Evolutionary conservation across 2,329 filamentous ascomycete genomes (phyloP).

Genomic region (Monascus ruber): DNA sequence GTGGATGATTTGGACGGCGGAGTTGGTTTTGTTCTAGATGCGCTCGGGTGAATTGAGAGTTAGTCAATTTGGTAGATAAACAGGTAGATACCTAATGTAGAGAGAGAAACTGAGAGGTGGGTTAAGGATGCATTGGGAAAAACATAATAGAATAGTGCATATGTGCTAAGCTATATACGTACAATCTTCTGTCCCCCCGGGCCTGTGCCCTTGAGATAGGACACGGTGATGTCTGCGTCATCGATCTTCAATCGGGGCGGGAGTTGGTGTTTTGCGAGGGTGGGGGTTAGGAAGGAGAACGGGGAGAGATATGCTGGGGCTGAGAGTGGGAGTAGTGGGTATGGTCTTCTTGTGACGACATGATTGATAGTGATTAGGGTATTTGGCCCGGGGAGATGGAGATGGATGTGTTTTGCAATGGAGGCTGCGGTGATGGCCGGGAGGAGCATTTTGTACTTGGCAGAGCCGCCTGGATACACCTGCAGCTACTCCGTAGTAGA

Average conservation of each 20-base stretch:
- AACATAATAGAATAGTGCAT: not conserved
- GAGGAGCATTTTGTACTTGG: not conserved
- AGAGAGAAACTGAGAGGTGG: too few relatives aligned
- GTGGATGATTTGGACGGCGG: slow-evolving; percentile 86
- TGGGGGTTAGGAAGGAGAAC: slow-evolving; percentile 13
- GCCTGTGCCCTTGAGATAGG: slow-evolving; percentile 80
- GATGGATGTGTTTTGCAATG: slow-evolving; percentile 1
- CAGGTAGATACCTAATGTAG: too few relatives aligned
- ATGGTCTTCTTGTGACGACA: not conserved
- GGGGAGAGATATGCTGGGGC: not conserved
- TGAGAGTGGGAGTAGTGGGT: not conserved
- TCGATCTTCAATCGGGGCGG: slow-evolving; percentile 66
- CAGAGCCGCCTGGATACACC: not conserved
- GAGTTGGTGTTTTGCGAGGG: slow-evolving; percentile 44
- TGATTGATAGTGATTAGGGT: not conserved
- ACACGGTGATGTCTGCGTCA: slow-evolving; percentile 70
- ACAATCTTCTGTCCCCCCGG: slow-evolving; percentile 95
- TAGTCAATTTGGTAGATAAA: too few relatives aligned
- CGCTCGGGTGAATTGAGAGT: too few relatives aligned
- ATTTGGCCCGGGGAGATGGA: not conserved
- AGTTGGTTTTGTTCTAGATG: slow-evolving; percentile 79
- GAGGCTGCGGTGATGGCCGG: slow-evolving; percentile 1
- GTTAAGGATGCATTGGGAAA: not conserved
- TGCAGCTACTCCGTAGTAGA: too few relatives aligned
- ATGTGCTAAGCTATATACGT: slow-evolving; percentile 10